Evolutionary conservation across 2,329 filamentous ascomycete species (phyloP).

Genomic region (Trichophyton schoenleinii): DNA sequence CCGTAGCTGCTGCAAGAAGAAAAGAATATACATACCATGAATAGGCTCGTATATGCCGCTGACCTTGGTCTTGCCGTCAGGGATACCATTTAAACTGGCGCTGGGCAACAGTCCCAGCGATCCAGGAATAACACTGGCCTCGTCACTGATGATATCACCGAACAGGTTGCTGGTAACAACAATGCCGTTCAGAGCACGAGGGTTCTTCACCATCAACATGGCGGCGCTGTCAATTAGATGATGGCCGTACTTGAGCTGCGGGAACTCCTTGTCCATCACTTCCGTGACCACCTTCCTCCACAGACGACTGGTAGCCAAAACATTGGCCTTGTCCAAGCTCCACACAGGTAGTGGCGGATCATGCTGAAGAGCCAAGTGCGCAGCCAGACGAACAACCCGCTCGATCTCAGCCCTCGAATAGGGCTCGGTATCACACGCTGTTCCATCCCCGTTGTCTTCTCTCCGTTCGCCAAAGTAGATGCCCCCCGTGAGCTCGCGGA

Average conservation of each 20-base stretch:
- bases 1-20: neutral
- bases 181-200: slow-evolving; percentile 72
- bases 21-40: slow-evolving; percentile 50
- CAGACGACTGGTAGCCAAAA: slow-evolving; percentile 75
- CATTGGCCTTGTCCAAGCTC: slow-evolving; percentile 81
- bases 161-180: slow-evolving; percentile 90
- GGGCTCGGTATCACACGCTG: slow-evolving; percentile 71
- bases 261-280: slow-evolving; percentile 78
- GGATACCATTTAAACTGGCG: slow-evolving; percentile 73
- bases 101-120: slow-evolving; percentile 78
- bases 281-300: slow-evolving; percentile 83
- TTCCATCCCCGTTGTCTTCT: slow-evolving; percentile 59
- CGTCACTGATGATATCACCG: slow-evolving; percentile 90
- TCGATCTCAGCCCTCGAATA: slow-evolving; percentile 80
- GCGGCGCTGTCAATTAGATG: slow-evolving; percentile 94
- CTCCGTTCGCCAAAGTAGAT: slow-evolving; percentile 91
- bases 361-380: slow-evolving; percentile 58
- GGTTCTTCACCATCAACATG: slow-evolving; percentile 96
- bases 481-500: slow-evolving; percentile 81
- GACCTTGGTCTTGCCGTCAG: slow-evolving; percentile 56
- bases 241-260: slow-evolving; percentile 68
- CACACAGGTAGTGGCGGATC: slow-evolving; percentile 44
- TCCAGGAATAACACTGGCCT: slow-evolving; percentile 87
- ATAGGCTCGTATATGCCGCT: slow-evolving; percentile 98
- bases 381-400: slow-evolving; percentile 72